Evolutionary conservation across 129 eudicot species (phyloP), one percentile per base, ranked within the genome.

Genomic region (Scalesia atractyloides): DNA sequence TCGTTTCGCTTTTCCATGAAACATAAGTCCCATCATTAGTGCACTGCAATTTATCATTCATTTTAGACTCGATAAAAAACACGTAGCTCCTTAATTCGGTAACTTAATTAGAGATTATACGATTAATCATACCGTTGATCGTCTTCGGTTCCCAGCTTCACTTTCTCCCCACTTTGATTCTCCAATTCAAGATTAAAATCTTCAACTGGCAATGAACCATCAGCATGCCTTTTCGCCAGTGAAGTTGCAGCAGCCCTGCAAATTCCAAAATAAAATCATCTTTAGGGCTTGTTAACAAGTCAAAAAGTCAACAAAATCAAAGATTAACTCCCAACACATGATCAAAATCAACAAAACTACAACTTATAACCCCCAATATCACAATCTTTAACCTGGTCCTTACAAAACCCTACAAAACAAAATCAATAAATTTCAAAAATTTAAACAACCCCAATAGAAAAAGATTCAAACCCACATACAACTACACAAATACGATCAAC

Each of bases 11-110:
- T 84, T 94, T 64, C 87, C 79, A 82, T 94, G 98, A 78, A 94
- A 86, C 97, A 94, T 84, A 46, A 94, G 93, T 48, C 98, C 98
- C 96, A 86, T 90, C 98, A 94, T 94, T 20, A 94, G 84, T 50
- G 97, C 97, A 84, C 98, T 94, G 86, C 36, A 85, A 72, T 53
- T 73, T 62, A 59, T 11, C 61, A 65, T 14, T 63, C 16, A 39
- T n/a, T 18, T 64, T 41, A 69, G 73, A 78, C 30, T 47, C 44
- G 0, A 47, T 76, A 36, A 56, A 53, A 10, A 53, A 30, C 1
- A 64, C 7, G 15, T 15, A 73, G 7, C 11, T 13, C 70, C 48
- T 59, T 56, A 20, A 17, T 51, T 17, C 37, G 24, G 5, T 54
- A 49, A 57, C 5, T 17, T 22, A 4, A 37, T 47, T 14, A 16